Conservation (phyloP, 1,284 basidiomycete genomes). For the Tylopilus sp. region DNA sequence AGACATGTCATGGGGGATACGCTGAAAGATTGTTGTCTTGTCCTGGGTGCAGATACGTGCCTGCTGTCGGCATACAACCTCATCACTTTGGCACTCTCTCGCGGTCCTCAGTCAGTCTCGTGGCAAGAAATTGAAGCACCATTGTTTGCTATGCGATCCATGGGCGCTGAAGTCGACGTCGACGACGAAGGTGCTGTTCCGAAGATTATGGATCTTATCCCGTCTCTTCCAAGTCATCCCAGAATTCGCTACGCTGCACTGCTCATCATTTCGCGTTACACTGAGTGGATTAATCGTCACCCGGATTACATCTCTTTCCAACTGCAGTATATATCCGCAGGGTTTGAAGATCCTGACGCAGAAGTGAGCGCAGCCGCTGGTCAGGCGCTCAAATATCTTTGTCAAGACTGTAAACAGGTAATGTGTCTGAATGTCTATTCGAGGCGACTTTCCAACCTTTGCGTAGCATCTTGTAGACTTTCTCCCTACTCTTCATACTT, state of each 20-base stretch:
- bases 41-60: conserved; percentile 86
- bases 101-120: conserved; percentile 47
- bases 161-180: conserved; percentile 92
- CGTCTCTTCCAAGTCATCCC: conserved; percentile 87
- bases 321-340: conserved; percentile 88
- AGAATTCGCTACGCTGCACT: conserved; percentile 93
- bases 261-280: conserved; percentile 93
- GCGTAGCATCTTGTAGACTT: conserved; percentile 84
- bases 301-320: conserved; percentile 85
- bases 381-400: conserved; percentile 94
- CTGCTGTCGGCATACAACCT: conserved; percentile 79
- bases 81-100: conserved; percentile 70
- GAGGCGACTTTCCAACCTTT: conserved; percentile 4
- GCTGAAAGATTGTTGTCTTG: conserved; percentile 96
- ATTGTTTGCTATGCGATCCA: conserved; percentile 95
- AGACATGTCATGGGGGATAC: conserved; percentile 99
- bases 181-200: conserved; percentile 85
- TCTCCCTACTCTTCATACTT: conserved; percentile 87
- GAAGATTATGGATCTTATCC: conserved; percentile 93
- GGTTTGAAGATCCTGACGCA: conserved; percentile 77
- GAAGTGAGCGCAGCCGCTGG: conserved; percentile 94
- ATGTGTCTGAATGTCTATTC: conserved; percentile 7
- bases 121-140: conserved; percentile 99
- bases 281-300: conserved; percentile 93
- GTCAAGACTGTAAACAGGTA: conserved; percentile 92